phyloP scores from a whole-genome alignment of 441 rosid species.

The Pelargonium exstipulatum region DNA sequence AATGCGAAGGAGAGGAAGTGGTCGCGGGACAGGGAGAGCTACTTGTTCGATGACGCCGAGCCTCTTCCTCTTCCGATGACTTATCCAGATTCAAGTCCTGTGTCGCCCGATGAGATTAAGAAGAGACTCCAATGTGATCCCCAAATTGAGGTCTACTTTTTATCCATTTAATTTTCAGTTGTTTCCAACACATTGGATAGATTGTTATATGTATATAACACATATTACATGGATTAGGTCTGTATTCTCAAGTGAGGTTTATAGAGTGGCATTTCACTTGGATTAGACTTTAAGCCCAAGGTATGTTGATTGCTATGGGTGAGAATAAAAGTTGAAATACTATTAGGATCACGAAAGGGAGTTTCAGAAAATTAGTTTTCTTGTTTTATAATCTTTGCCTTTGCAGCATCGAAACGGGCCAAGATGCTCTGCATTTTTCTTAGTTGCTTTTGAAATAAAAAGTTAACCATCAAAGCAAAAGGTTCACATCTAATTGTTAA shows the following conservation, averaged over 20 bases:
- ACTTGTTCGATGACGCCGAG: conserved; percentile 56
- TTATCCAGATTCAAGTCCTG: conserved; percentile 74
- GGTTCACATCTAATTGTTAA: neutral
- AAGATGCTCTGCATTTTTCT: neutral
- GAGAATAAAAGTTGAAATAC: neutral
- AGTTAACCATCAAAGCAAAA: neutral
- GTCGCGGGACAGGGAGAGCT: conserved; percentile 72
- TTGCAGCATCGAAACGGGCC: neutral
- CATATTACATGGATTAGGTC: neutral
- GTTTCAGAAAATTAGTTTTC: neutral
- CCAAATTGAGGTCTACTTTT: neutral
- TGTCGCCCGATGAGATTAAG: conserved; percentile 62
- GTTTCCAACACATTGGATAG: neutral
- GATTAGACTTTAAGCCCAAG: neutral
- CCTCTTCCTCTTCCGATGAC: conserved; percentile 95
- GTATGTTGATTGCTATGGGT: too few species aligned
- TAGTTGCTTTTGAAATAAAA: neutral
- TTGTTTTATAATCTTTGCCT: neutral
- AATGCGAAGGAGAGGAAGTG: conserved; percentile 64
- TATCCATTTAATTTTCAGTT: too few species aligned
- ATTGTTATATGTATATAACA: too few species aligned
- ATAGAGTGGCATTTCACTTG: neutral
- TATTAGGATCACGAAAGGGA: neutral
- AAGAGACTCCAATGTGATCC: conserved; percentile 70
- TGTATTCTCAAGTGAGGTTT: neutral